A percentile compares a stretch with the other conserved stretches of the same genome.
These are phyloP conservation scores for Serendipita sp. DNA, from an alignment of 768 basidiomycete genomes.

Conservation along the genomic window DNA sequence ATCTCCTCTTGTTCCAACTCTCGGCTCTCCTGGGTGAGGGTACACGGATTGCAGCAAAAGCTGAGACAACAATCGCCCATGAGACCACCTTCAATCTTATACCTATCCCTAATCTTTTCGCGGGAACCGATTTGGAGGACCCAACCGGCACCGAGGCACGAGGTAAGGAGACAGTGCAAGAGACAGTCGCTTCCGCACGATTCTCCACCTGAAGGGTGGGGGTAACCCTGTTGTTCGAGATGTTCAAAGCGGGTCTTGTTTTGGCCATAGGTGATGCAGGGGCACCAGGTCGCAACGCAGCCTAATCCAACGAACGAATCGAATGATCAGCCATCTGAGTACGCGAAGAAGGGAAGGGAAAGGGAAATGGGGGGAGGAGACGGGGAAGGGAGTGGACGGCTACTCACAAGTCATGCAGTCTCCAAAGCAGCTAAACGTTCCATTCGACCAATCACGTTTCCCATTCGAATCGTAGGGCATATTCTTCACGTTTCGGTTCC, in stretches of 20 bases:
- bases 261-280: slow-evolving; percentile 26
- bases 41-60: slow-evolving; percentile 21
- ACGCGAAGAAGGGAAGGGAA: background rate
- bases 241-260: slow-evolving; percentile 27
- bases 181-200: slow-evolving; percentile 23
- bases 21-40: slow-evolving; percentile 30
- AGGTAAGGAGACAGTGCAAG: slow-evolving; percentile 19
- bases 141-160: slow-evolving; percentile 18
- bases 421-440: slow-evolving; percentile 15
- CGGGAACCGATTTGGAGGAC: slow-evolving; percentile 27
- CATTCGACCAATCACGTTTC: slow-evolving; percentile 19
- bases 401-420: slow-evolving; percentile 16
- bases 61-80: slow-evolving; percentile 29
- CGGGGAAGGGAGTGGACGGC: background rate
- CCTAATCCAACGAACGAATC: slow-evolving; percentile 14
- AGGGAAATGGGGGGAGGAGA: too few relatives aligned
- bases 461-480: slow-evolving; percentile 16
- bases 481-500: slow-evolving; percentile 16
- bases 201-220: slow-evolving; percentile 24
- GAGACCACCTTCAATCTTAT: slow-evolving; percentile 30
- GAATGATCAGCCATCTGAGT: too few relatives aligned
- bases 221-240: slow-evolving; percentile 21
- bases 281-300: slow-evolving; percentile 24
- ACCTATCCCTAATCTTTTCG: slow-evolving; percentile 25
- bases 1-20: slow-evolving; percentile 32